Conservation (phyloP, 768 basidiomycete genomes). For the Naganishia vishniacii region DNA sequence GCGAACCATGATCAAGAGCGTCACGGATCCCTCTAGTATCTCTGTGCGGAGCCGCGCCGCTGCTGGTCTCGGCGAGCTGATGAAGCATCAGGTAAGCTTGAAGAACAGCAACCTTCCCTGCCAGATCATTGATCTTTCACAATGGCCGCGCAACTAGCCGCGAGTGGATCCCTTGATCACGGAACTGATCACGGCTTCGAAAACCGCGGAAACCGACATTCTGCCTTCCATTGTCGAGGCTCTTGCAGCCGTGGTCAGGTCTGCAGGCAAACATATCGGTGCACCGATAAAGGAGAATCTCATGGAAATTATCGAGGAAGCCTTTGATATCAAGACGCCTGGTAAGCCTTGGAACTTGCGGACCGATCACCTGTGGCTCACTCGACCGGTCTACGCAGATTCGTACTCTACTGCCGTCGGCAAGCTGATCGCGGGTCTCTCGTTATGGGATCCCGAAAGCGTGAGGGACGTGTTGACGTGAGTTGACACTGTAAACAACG, state of each 20-base stretch:
- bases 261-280: constrained; percentile 68
- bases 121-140: neutral
- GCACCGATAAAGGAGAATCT: constrained; percentile 18
- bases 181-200: constrained; percentile 58
- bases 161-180: constrained; percentile 90
- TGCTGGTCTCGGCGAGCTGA: constrained; percentile 76
- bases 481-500: no score
- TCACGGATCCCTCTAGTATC: constrained; percentile 69
- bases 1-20: constrained; percentile 90
- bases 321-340: constrained; percentile 4
- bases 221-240: constrained; percentile 70
- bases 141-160: constrained; percentile 54
- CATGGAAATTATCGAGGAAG: constrained; percentile 22
- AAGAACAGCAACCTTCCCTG: neutral
- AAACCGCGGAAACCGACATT: constrained; percentile 61
- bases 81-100: constrained; percentile 58
- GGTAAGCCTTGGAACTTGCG: neutral
- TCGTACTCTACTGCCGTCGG: constrained; percentile 16
- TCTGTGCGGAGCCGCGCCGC: constrained; percentile 77
- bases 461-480: neutral
- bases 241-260: constrained; percentile 67
- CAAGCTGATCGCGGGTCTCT: constrained; percentile 17
- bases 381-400: neutral
- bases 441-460: constrained; percentile 13
- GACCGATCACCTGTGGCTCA: no score